These are phyloP conservation scores for Fusarium clavum DNA, from an alignment of 2,329 filamentous ascomycete species.

Conservation along the genomic window DNA sequence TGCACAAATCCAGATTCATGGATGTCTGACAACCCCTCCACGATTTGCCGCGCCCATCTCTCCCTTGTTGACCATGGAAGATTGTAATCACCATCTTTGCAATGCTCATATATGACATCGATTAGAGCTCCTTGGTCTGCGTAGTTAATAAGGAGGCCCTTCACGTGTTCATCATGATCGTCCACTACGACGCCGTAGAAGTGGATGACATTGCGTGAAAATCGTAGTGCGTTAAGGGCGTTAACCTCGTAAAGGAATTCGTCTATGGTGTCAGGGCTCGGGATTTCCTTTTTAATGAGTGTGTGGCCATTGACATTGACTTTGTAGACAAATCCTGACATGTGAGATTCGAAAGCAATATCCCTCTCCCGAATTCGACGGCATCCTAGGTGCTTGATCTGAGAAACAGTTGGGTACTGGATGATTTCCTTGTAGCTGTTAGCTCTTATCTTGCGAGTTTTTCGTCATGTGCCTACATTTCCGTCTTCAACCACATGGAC, in stretches of 20 bases:
- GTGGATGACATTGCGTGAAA: conserved; percentile 81
- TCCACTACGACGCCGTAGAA: conserved; percentile 92
- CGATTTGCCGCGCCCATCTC: conserved; percentile 91
- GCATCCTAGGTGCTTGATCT: conserved; percentile 79
- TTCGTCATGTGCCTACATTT: conserved; percentile 65
- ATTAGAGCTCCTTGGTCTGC: conserved; percentile 89
- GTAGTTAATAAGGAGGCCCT: conserved; percentile 89
- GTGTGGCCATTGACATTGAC: conserved; percentile 75
- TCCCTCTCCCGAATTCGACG: conserved; percentile 76
- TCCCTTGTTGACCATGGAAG: conserved; percentile 79
- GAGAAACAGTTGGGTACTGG: conserved; percentile 78
- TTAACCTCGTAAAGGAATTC: conserved; percentile 99
- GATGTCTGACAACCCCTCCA: conserved; percentile 88
- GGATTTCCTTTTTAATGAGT: conserved; percentile 98
- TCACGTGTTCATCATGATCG: conserved; percentile 84
- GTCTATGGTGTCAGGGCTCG: conserved; percentile 92
- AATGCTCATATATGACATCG: conserved; percentile 87
- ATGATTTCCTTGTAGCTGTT: conserved; percentile 78
- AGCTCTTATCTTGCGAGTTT: conserved; percentile 13
- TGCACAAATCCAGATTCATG: conserved; percentile 97
- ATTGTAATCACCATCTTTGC: conserved; percentile 66
- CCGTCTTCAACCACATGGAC: conserved; percentile 98
- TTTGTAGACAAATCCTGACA: conserved; percentile 98
- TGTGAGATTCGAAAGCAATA: conserved; percentile 87
- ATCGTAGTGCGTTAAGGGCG: conserved; percentile 81